Conservation (phyloP, 2,329 filamentous ascomycete species). For the Cordyceps fumosorosea region DNA sequence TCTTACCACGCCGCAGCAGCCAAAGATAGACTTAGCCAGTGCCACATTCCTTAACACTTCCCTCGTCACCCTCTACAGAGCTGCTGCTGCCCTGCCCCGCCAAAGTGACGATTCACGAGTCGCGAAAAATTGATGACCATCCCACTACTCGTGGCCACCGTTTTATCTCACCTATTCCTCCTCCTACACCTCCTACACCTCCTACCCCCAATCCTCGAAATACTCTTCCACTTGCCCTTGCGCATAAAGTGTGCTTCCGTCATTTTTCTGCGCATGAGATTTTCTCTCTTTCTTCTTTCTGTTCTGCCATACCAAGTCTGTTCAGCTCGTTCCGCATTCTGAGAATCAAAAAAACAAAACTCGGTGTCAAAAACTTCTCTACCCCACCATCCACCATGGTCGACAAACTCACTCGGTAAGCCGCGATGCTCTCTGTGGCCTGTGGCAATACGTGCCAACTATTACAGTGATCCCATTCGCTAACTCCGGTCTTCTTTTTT, state of each 20-base stretch:
- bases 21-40: too few species aligned
- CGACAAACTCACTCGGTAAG: slow-evolving; percentile 91
- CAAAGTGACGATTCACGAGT: slow-evolving; percentile 32
- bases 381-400: slow-evolving; percentile 52
- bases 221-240: slow-evolving; percentile 18
- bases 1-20: too few species aligned
- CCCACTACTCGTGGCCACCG: slow-evolving; percentile 15
- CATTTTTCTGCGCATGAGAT: slow-evolving; percentile 13
- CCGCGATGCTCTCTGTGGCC: slow-evolving; percentile 11
- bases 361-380: slow-evolving; percentile 16
- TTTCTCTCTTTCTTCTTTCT: neutral
- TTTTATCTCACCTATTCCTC: slow-evolving; percentile 17
- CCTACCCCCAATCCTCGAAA: neutral
- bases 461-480: neutral
- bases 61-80: neutral
- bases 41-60: neutral
- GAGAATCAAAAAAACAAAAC: slow-evolving; percentile 7
- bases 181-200: slow-evolving; percentile 8
- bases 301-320: neutral
- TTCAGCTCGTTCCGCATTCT: neutral
- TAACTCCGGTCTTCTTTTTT: slow-evolving; percentile 9
- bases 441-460: neutral
- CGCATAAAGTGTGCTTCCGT: slow-evolving; percentile 15
- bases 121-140: slow-evolving; percentile 36
- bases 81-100: slow-evolving; percentile 23